phyloP scores from a whole-genome alignment of 2,329 filamentous ascomycete genomes.

The Neoarthrinium moseri region DNA sequence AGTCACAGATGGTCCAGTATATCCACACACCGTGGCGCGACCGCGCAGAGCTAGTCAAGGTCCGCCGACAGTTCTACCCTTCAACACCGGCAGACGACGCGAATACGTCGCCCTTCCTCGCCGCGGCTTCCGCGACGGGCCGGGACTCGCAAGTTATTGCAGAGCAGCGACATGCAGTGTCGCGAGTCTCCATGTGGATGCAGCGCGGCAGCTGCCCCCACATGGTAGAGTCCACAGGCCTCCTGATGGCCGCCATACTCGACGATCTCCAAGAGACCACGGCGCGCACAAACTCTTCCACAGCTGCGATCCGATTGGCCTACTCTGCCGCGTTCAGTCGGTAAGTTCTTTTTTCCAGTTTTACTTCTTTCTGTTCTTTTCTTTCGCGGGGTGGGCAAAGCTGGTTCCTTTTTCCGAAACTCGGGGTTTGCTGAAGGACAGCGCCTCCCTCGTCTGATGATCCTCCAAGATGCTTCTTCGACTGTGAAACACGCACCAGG shows the following conservation, averaged over 20 bases:
- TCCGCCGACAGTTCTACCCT: constrained; percentile 65
- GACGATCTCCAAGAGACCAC: constrained; percentile 51
- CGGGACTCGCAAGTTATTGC: constrained; percentile 11
- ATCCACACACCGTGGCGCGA: constrained; percentile 73
- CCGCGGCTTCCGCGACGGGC: constrained; percentile 11
- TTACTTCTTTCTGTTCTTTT: neutral
- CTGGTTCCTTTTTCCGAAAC: neutral
- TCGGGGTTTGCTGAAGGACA: too few species aligned
- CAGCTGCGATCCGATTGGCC: constrained; percentile 64
- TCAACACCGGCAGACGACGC: constrained; percentile 12
- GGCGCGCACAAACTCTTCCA: constrained; percentile 34
- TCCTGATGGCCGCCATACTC: constrained; percentile 68
- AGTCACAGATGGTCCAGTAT: constrained; percentile 64
- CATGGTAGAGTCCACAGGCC: constrained; percentile 74
- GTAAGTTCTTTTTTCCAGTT: constrained; percentile 46
- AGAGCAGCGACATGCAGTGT: constrained; percentile 48
- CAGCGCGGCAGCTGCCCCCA: constrained; percentile 74
- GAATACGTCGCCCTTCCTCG: neutral
- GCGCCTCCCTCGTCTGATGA: too few species aligned
- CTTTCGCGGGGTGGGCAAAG: neutral
- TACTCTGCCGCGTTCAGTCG: constrained; percentile 75
- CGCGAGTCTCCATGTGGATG: constrained; percentile 66
- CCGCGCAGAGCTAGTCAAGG: constrained; percentile 61
- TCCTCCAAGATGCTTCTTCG: too few species aligned
- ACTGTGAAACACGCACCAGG: too few species aligned